Percentiles rank a stretch among this genome's conserved stretches.
Evolutionary conservation across 139 green algal genomes (phyloP).

Genomic region (Pleodorina starrii): DNA sequence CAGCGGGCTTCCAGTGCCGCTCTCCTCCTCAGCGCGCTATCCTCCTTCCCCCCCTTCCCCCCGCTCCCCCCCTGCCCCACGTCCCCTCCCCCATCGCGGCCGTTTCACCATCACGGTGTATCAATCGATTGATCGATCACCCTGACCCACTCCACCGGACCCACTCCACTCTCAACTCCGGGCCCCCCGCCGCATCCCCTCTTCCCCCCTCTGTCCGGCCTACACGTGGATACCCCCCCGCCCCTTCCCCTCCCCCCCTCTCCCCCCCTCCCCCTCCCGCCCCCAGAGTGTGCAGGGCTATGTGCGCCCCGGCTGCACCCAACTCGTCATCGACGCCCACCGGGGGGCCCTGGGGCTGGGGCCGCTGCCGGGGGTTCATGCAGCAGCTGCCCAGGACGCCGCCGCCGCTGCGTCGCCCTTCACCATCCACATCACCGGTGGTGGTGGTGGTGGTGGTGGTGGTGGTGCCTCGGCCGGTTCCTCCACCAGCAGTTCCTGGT

Average conservation of each 20-base stretch:
- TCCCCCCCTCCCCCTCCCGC: not conserved
- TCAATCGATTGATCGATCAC: too few relatives aligned
- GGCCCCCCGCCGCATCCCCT: too few relatives aligned
- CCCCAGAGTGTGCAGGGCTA: constrained; percentile 38
- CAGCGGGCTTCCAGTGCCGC: too few relatives aligned
- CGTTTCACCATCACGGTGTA: too few relatives aligned
- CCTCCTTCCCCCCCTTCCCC: too few relatives aligned
- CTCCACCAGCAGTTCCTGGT: not conserved
- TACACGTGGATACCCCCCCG: too few relatives aligned
- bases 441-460: not conserved
- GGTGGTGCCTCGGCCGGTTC: not conserved
- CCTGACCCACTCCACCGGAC: too few relatives aligned
- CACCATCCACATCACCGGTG: not conserved
- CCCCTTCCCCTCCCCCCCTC: not conserved
- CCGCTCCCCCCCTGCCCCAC: too few relatives aligned
- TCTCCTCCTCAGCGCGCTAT: too few relatives aligned
- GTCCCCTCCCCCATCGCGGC: too few relatives aligned
- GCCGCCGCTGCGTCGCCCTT: not conserved
- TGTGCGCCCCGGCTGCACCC: constrained; percentile 33
- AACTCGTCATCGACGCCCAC: constrained; percentile 14
- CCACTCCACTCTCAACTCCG: too few relatives aligned
- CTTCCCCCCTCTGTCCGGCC: too few relatives aligned
- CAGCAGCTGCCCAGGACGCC: not conserved
- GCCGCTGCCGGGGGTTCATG: not conserved
- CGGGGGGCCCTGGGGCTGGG: not conserved